Evolutionary conservation across 2,329 filamentous ascomycete species (phyloP), one percentile per base, ranked within the genome.

Genomic region (Trichoderma harzianum): DNA sequence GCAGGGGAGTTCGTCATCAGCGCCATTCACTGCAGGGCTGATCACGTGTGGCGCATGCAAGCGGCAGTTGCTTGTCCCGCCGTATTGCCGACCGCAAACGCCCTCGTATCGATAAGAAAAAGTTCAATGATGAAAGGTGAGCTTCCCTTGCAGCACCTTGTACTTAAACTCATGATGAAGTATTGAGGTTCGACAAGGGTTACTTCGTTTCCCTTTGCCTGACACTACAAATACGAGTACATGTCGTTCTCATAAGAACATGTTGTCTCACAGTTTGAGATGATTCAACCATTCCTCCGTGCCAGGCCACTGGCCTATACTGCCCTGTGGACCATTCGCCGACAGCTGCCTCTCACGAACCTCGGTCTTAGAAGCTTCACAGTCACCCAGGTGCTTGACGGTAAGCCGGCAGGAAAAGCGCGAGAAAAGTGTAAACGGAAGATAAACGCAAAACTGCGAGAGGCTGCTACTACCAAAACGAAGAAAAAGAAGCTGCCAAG

Each of bases 211-310:
- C 39, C 10, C 11, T 58, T 12, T n/a, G 26, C 39, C 26, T 1
- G 12, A 53, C 7, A 53, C 16, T 12, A 53, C 21, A 16, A 7
- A 11, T 26, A 39, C 28, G 10, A 7, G 6, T 16, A 10, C n/a
- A 28, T 69, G 67, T 24, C 43, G 30, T 24, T 28, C 7, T 28
- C 21, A n/a, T 62, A 16, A 53, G n/a, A 32, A 21, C 36, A 62
- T 53, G 39, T 61, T n/a, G 39, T 53, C 67, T 53, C 67, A 69
- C 14, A 26, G 10, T 28, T 51, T 64, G 70, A 76, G 68, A 81
- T 81, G 80, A 77, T 81, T 76, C 79, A 79, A 5, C 60, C 64
- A 62, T 60, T 64, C 55, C 63, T 70, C 10, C 72, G 55, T 24
- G 60, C 63, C 24, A 68, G 63, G n/a, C 61, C 68, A 34, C 43